Base-by-base conservation (phyloP, 495 filamentous ascomycete genomes). In the Penicillium nucicola region DNA sequence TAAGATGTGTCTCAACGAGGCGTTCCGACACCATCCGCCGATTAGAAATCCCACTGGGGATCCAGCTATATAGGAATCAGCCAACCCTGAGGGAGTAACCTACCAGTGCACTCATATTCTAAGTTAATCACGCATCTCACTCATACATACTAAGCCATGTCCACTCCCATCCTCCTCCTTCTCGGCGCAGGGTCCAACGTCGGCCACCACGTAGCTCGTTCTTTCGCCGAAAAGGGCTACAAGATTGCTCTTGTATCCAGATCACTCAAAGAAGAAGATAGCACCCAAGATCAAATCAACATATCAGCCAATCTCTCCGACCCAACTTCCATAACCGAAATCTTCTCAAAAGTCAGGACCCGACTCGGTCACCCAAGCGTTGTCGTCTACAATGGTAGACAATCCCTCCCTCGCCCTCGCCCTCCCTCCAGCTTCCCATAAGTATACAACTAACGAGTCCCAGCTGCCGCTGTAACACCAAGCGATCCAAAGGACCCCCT, bases 301-400 rank as follows among this genome's bases (percentile, higher is more conserved):
- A 67, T 78, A 42, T 46, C 45, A 17, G 52, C 54, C 55, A 72
- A 79, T 57, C 60, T 79, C 1, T 57, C 71, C 2, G 62, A 77
- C 39, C 66, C 74, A 30, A 36, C 61, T 12, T 61, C 56, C 35
- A 58, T 79, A 3, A 43, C 51, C 33, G 53, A 48, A 10, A 61
- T 59, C 28, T 78, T 78, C 52, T 45, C 57, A 13, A 70, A 70
- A 39, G 70, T 76, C 33, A 71, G 66, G 45, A 30, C 38, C 38
- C 19, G 38, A 20, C 48, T 74, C 2, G 74, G 72, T 45, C n/a
- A 62, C 23, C 76, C 76, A 40, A 69, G 61, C 53, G 75, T 77
- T 14, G 76, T 79, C 14, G 60, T 79, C 18, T 79, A 77, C 55
- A 79, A 79, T 62, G 74, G 76, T 76, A 58, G 25, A 28, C 25